Percentiles rank a stretch among this genome's conserved stretches.
Conservation (phyloP, 2,329 filamentous ascomycete genomes). For the Neofusicoccum laricinum region DNA sequence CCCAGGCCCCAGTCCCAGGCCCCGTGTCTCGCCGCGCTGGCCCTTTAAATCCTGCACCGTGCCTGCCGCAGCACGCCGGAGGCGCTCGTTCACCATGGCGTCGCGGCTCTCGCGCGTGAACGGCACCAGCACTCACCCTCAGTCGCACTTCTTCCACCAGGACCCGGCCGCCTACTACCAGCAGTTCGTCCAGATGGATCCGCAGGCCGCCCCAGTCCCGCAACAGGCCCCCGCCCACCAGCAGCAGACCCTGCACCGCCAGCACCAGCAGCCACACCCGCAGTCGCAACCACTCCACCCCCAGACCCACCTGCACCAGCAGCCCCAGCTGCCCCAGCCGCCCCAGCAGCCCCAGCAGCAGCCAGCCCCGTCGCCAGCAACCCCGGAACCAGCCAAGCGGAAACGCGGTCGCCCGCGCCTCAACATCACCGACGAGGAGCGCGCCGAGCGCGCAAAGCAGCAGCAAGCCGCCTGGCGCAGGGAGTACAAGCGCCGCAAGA, state of each 20-base stretch:
- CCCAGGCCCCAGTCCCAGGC: neutral
- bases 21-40: neutral
- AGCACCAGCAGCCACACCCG: neutral
- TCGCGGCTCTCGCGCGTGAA: neutral
- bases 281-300: neutral
- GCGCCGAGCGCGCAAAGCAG: conserved; percentile 6
- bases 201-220: neutral
- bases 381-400: conserved; percentile 3
- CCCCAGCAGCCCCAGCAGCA: neutral
- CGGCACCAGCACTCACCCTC: neutral
- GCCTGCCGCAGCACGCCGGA: neutral
- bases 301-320: neutral
- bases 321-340: neutral
- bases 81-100: neutral
- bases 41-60: neutral
- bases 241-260: neutral
- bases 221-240: neutral
- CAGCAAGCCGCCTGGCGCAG: conserved; percentile 15
- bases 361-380: neutral
- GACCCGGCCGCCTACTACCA: neutral
- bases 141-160: neutral
- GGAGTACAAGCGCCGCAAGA: conserved; percentile 4
- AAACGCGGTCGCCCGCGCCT: conserved; percentile 16
- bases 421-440: conserved; percentile 16
- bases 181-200: neutral